Evolutionary conservation across 164 flowering plant species (phyloP).

Genomic region (Nymphaea thermarum): DNA sequence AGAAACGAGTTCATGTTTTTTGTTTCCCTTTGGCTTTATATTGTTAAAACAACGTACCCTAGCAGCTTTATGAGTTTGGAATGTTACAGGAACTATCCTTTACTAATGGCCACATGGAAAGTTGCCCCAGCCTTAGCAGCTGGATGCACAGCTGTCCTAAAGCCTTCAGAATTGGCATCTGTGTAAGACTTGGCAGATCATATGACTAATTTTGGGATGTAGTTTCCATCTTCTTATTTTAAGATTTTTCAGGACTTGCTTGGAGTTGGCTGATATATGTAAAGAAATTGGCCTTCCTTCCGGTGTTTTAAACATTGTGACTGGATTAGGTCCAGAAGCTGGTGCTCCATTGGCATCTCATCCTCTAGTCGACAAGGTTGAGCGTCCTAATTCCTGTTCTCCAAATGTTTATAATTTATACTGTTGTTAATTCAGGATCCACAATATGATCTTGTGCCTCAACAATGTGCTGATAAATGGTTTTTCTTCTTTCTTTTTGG

Average conservation of each 20-base stretch:
- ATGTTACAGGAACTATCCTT: constrained; percentile 78
- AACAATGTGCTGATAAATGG: no score
- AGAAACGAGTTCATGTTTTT: background rate
- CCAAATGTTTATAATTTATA: no score
- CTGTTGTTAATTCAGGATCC: no score
- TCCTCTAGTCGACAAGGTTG: constrained; percentile 92
- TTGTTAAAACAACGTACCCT: no score
- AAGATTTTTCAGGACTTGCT: constrained; percentile 59
- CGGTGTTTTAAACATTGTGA: constrained; percentile 80
- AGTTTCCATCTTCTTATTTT: background rate
- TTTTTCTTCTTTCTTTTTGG: no score
- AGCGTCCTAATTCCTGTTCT: no score
- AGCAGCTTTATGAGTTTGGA: no score
- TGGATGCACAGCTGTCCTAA: constrained; percentile 89
- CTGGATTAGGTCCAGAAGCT: constrained; percentile 92
- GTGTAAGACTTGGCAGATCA: constrained; percentile 32
- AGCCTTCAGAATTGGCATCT: constrained; percentile 93
- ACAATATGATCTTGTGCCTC: no score
- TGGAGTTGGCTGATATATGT: constrained; percentile 90
- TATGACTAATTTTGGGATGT: no score
- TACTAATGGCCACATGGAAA: constrained; percentile 95
- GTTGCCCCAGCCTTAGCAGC: constrained; percentile 98
- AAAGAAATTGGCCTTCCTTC: constrained; percentile 87
- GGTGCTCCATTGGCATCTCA: constrained; percentile 96
- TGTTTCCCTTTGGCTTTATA: background rate